Evolutionary conservation across 306 rosid species (phyloP), one percentile per base, ranked within the genome.

Genomic region (Gillenia trifoliata): DNA sequence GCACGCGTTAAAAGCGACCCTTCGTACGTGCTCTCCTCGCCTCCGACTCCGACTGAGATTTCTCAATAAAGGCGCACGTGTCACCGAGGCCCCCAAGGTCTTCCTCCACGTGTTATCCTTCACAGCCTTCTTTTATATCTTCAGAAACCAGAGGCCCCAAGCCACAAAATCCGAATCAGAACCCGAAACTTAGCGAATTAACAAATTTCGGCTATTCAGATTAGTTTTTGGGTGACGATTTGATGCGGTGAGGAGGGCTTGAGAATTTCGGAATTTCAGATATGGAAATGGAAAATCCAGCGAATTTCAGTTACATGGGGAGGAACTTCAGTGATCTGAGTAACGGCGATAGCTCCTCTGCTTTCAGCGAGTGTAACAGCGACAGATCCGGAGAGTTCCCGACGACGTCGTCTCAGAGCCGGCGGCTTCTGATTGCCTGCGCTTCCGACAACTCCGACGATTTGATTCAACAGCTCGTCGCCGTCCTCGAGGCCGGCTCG

Each of bases 321-420:
- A 80, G 88, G 59, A 85, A 57, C 41, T 81, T 90, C 72, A 87
- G 89, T 67, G 85, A 87, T 71, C 83, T 87, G 26, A 80, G 82
- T 61, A 78, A 74, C 84, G 89, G 73, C 43, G 90, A 89, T 2
- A 65, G 64, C 9, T 86, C 97, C 22, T 83, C 96, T 16, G 97
- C 99, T 52, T 95, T 95, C 73, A 92, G 99, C 80, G 99, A 95
- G 59, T 92, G 99, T 61, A 89, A 89, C 76, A 95, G 99, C 73
- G 99, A 95, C 70, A 83, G 93, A 89, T 95, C 99, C 81, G 93
- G 96, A 28, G 99, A 95, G 83, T 95, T 95, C 68, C 80, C 86
- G 22, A 41, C 96, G 26, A 77, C 85, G 11, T 86, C 97, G 8
- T 86, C 93, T 0, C 89, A 90, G 72, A 80, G 85, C 59, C 91